A percentile compares a stretch with the other conserved stretches of the same genome.
Evolutionary conservation across 345 rosid genomes (phyloP).

Genomic region (Arabis hirsuta): DNA sequence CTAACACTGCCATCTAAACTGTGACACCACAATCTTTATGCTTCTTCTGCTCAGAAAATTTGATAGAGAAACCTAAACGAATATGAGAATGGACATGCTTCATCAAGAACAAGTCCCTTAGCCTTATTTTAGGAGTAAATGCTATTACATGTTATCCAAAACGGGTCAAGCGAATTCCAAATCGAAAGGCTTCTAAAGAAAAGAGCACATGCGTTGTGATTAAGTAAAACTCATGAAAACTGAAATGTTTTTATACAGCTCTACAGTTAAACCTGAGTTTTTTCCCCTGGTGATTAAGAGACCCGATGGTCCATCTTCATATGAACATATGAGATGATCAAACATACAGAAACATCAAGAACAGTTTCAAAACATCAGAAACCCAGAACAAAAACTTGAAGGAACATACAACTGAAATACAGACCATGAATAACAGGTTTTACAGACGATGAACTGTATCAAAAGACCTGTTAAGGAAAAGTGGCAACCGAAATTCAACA

Average conservation of each 20-base stretch:
- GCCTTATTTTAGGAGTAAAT: constrained; percentile 8
- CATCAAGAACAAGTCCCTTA: constrained; percentile 25
- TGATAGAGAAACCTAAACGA: constrained; percentile 24
- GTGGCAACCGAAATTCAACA: constrained; percentile 22
- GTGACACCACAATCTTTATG: constrained; percentile 22
- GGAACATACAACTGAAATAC: constrained; percentile 24
- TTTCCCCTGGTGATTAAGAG: constrained; percentile 13
- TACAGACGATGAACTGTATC: constrained; percentile 27
- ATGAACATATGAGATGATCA: constrained; percentile 21
- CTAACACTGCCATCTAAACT: constrained; percentile 48
- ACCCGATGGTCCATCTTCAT: constrained; percentile 8
- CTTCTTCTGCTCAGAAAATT: constrained; percentile 14
- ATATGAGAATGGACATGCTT: constrained; percentile 5
- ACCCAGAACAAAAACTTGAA: constrained; percentile 16
- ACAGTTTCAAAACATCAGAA: constrained; percentile 13
- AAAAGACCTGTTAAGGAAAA: neutral
- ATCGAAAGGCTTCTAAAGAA: constrained; percentile 10
- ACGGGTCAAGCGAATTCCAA: neutral
- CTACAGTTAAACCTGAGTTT: neutral
- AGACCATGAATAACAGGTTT: constrained; percentile 14
- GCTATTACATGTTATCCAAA: neutral
- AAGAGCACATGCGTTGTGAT: neutral
- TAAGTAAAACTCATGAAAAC: constrained; percentile 3
- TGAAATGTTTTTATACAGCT: constrained; percentile 9
- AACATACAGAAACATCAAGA: constrained; percentile 18